Evolutionary conservation across 2,329 filamentous ascomycete species (phyloP).

Genomic region (Alternaria sp.): DNA sequence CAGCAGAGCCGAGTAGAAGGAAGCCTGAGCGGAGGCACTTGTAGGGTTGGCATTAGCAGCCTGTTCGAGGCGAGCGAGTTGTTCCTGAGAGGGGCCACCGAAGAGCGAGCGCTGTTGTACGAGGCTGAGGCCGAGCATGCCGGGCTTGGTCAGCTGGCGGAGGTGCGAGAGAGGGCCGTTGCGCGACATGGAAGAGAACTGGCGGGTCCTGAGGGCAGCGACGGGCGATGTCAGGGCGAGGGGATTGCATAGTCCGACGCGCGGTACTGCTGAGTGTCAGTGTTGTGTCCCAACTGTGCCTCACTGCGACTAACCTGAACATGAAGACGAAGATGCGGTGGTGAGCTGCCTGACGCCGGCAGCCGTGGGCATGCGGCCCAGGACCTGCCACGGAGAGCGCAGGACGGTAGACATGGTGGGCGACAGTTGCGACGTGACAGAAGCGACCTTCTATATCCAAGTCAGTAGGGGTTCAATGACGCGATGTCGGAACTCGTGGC

Average conservation of each 20-base stretch:
- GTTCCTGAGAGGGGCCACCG: slow-evolving; percentile 57
- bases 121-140: slow-evolving; percentile 48
- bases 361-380: slow-evolving; percentile 29
- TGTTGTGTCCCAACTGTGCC: background rate
- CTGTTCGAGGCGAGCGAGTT: slow-evolving; percentile 86
- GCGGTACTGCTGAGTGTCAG: slow-evolving; percentile 34
- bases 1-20: slow-evolving; percentile 90
- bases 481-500: slow-evolving; percentile 35
- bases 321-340: slow-evolving; percentile 15
- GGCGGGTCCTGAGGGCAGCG: slow-evolving; percentile 31
- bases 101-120: slow-evolving; percentile 54
- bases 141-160: slow-evolving; percentile 36
- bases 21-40: slow-evolving; percentile 87
- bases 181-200: slow-evolving; percentile 50
- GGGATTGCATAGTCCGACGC: slow-evolving; percentile 45
- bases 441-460: slow-evolving; percentile 52
- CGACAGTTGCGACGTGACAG: slow-evolving; percentile 48
- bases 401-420: slow-evolving; percentile 49
- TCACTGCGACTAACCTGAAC: slow-evolving; percentile 26
- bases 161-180: slow-evolving; percentile 41
- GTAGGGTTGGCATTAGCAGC: slow-evolving; percentile 90
- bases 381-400: slow-evolving; percentile 42
- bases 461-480: slow-evolving; percentile 27
- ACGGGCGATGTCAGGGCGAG: slow-evolving; percentile 37
- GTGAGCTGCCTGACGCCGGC: slow-evolving; percentile 29